Evolutionary conservation across 2,329 filamentous ascomycete species (phyloP).

Genomic region (Fusarium verrucosum): DNA sequence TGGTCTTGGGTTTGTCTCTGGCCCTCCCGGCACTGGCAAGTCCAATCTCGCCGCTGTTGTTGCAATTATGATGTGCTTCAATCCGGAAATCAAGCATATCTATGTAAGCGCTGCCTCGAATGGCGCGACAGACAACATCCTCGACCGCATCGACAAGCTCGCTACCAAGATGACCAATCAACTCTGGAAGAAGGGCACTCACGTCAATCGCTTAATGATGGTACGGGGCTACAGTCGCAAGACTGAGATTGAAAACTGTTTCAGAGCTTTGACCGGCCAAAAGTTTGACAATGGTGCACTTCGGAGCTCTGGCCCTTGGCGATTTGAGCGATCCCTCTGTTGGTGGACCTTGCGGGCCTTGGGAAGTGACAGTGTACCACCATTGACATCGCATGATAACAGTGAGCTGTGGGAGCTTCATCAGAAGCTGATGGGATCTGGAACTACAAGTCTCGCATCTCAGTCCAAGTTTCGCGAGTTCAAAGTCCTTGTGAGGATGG

Average conservation of each 20-base stretch:
- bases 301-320: neutral
- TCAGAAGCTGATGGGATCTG: neutral
- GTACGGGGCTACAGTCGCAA: neutral
- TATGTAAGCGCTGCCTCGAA: slow-evolving; percentile 4
- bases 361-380: neutral
- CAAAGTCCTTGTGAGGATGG: neutral
- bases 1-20: neutral
- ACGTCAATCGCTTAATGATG: neutral
- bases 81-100: neutral
- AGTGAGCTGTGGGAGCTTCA: neutral
- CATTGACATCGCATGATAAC: no score
- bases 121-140: neutral
- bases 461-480: neutral
- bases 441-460: fast-evolving
- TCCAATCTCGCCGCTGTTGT: neutral
- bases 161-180: fast-evolving
- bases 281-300: fast-evolving
- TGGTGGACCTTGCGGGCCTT: slow-evolving; percentile 15
- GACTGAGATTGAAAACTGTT: neutral
- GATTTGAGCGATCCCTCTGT: neutral
- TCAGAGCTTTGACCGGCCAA: fast-evolving
- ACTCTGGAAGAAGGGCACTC: fast-evolving
- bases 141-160: neutral
- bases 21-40: neutral
- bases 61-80: neutral